These are phyloP conservation scores for Kuraishia hungarica DNA, from an alignment of 805 yeast species.

Conservation along the genomic window DNA sequence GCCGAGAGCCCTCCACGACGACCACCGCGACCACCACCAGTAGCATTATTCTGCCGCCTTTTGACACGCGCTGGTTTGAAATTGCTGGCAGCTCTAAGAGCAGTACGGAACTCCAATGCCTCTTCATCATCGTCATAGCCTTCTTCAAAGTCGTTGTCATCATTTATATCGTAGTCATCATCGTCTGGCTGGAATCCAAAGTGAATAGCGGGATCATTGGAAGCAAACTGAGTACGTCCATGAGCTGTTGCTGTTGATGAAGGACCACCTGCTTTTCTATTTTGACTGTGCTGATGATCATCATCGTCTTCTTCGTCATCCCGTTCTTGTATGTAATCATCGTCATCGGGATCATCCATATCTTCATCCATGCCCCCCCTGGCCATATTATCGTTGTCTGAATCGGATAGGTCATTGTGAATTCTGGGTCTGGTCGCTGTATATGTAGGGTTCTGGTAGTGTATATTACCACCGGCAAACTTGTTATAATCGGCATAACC, in stretches of 20 bases:
- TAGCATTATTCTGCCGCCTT: conserved; percentile 18
- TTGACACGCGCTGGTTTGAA: conserved; percentile 38
- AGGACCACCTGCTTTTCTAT: background rate
- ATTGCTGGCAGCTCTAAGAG: conserved; percentile 59
- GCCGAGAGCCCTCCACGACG: conserved; percentile 26
- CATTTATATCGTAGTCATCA: conserved; percentile 5
- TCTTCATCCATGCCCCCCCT: conserved; percentile 14
- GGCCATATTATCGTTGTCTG: conserved; percentile 11
- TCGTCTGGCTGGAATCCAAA: conserved; percentile 5
- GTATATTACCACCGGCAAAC: conserved; percentile 14
- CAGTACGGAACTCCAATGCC: conserved; percentile 46
- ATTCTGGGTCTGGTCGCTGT: too few relatives aligned
- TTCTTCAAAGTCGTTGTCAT: conserved; percentile 12
- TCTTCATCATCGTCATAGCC: conserved; percentile 27
- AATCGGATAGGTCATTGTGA: conserved; percentile 14
- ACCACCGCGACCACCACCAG: background rate
- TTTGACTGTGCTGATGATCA: conserved; percentile 1
- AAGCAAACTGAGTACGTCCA: background rate
- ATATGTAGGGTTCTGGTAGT: conserved; percentile 18
- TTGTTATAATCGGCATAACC: background rate
- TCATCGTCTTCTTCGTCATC: conserved; percentile 4
- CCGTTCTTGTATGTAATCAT: conserved; percentile 21
- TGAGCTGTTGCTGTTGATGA: too few relatives aligned
- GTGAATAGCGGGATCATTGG: conserved; percentile 2
- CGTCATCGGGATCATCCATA: conserved; percentile 12